Base-by-base conservation (phyloP, 169 alveolate genomes). In the Plasmodium malariae region DNA sequence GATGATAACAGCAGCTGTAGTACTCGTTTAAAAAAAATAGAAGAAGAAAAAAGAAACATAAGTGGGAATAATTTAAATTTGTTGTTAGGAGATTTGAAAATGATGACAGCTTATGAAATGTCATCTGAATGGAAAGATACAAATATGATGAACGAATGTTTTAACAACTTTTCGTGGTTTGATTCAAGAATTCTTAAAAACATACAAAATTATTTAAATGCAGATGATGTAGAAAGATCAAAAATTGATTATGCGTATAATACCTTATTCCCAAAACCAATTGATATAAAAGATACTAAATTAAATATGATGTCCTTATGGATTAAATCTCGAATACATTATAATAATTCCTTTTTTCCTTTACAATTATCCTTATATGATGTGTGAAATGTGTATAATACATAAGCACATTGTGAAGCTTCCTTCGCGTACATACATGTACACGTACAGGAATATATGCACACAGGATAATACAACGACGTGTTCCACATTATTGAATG, bases 111-210 rank as follows among this genome's bases (percentile, higher is more conserved):
- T 0, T 92, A 92, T 70, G 88, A 88, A 45, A 55, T 89, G 73
- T 92, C 95, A 11, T 92, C 94, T 14, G 93, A 65, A 43, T 92
- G 95, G 95, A 92, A 92, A 43, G 95, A 92, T 76, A 85, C 89
- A 40, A 55, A 72, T 36, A 85, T 89, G 71, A 92, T 92, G 95
- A 68, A 88, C 32, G 78, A 62, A 49, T 88, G 94, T 32, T 92
- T 92, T 86, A 74, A 92, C 34, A 78, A 68, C 28, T 57, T 92
- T 67, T 92, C 95, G 9, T 92, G 95, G 95, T 78, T 51, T 28
- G 95, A 92, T 36, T 62, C 94, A 1, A 86, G 87, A n/a, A 91
- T 92, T 7, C 34, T 88, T 6, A 73, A 68, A 48, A 86, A 92
- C 21, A 72, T 92, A 60, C 92, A 89, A 5, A 89, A 85, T 69